Evolutionary conservation across 2,329 filamentous ascomycete species (phyloP).

Genomic region (Metarhizium sp.): DNA sequence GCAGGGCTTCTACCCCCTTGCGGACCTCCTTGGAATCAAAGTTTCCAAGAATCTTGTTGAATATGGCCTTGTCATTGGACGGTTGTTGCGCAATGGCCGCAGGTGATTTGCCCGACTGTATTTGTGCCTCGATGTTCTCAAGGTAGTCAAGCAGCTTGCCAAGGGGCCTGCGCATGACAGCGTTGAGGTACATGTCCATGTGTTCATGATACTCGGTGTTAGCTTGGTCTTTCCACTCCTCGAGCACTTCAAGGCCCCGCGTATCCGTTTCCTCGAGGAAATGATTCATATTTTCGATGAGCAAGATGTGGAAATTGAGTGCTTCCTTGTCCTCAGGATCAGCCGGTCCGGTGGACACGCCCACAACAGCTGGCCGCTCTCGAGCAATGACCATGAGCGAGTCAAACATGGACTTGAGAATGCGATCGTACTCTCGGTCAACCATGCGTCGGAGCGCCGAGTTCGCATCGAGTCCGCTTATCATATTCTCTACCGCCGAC

Average conservation of each 20-base stretch:
- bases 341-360: constrained; percentile 31
- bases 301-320: constrained; percentile 90
- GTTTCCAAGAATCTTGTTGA: constrained; percentile 74
- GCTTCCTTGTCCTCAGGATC: constrained; percentile 87
- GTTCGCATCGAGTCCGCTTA: constrained; percentile 46
- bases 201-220: constrained; percentile 75
- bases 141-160: constrained; percentile 88
- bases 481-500: constrained; percentile 75
- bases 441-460: constrained; percentile 65
- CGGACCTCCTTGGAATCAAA: constrained; percentile 80
- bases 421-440: constrained; percentile 77
- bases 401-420: constrained; percentile 95
- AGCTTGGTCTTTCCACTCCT: constrained; percentile 75
- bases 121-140: constrained; percentile 73
- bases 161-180: constrained; percentile 79
- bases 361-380: constrained; percentile 48
- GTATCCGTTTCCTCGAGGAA: constrained; percentile 87
- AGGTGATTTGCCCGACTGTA: constrained; percentile 49
- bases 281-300: constrained; percentile 99
- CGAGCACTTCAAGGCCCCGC: constrained; percentile 62
- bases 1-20: constrained; percentile 81
- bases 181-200: constrained; percentile 75
- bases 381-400: constrained; percentile 88
- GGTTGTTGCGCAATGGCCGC: constrained; percentile 66
- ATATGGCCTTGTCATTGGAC: constrained; percentile 71